Evolutionary conservation across 2,329 filamentous ascomycete species (phyloP), one percentile per base, ranked within the genome.

Genomic region (Fusarium sp.): DNA sequence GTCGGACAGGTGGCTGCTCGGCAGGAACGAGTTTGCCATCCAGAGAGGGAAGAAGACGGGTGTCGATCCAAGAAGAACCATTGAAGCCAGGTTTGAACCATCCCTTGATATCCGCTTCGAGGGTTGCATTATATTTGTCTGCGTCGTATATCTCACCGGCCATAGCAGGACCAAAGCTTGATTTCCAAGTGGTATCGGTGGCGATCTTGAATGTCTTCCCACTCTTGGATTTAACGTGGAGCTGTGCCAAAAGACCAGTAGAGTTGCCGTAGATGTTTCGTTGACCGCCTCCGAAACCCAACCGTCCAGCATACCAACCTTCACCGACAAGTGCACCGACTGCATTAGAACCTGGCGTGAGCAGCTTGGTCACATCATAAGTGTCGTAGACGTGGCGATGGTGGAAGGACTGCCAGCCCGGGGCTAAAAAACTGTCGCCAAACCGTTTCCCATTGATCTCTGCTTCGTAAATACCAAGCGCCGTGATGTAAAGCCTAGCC

Each of bases 341-440:
- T 0, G 76, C 73, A 15, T 77, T 77, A 52, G 83, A 35, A 3
- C 79, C 83, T 38, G 87, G 76, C 0, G 77, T 76, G 3, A 89
- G 60, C 0, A 86, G 78, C 1, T 79, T 66, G 0, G 82, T 83
- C 3, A 89, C 84, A 66, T 90, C 86, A 60, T 86, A 87, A 0
- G 84, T 86, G 61, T 89, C 83, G 66, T 89, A 90, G 3, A 82
- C 79, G n/a, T 86, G 82, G 2, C 87, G 81, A 51, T 84, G 77
- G 1, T 83, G 78, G 68, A 89, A 90, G 6, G 83, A 83, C 46
- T 85, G 84, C 85, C 86, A 89, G 0, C 87, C 87, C 0, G 87
- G 87, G 25, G 86, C 84, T 39, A 88, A 78, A 9, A 83, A 80
- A 9, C 78, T 61, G 38, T 83, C 81, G 0, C 66, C 60, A 3